These are phyloP conservation scores for Citrus inodora DNA, from an alignment of 345 rosid species.

Conservation along the genomic window DNA sequence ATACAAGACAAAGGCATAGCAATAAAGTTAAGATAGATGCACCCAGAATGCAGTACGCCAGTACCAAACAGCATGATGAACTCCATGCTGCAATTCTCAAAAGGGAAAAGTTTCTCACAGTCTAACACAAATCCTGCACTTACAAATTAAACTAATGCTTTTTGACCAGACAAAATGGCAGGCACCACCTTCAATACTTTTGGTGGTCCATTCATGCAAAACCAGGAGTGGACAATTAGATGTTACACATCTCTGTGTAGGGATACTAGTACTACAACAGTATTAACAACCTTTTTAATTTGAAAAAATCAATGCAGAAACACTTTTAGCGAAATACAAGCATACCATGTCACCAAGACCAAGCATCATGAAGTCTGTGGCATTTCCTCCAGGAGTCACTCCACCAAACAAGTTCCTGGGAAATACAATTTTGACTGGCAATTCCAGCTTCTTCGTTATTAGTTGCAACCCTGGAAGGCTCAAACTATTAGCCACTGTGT, in stretches of 20 bases:
- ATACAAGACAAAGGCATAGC: not conserved
- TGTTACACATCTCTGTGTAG: not conserved
- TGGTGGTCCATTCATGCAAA: not conserved
- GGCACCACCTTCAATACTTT: not conserved
- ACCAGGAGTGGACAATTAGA: not conserved
- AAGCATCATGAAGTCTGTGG: slow-evolving; percentile 92
- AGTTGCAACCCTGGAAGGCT: slow-evolving; percentile 92
- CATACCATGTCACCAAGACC: slow-evolving; percentile 99
- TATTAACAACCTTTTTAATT: not conserved
- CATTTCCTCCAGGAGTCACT: slow-evolving; percentile 53
- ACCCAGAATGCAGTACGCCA: not conserved
- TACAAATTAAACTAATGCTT: not conserved
- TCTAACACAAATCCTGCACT: not conserved
- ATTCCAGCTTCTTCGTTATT: slow-evolving; percentile 91
- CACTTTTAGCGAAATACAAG: slow-evolving; percentile 10
- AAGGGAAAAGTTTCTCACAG: not conserved
- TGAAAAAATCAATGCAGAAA: slow-evolving; percentile 1
- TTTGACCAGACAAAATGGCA: not conserved
- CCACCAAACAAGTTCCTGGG: slow-evolving; percentile 82
- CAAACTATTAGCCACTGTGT: slow-evolving; percentile 87
- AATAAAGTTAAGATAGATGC: not conserved
- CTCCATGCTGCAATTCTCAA: not conserved
- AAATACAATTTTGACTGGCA: slow-evolving; percentile 89
- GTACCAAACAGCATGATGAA: not conserved
- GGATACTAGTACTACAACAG: not conserved